These are phyloP conservation scores for Saccharomyces mikatae DNA, from an alignment of 805 yeast species.

Conservation along the genomic window DNA sequence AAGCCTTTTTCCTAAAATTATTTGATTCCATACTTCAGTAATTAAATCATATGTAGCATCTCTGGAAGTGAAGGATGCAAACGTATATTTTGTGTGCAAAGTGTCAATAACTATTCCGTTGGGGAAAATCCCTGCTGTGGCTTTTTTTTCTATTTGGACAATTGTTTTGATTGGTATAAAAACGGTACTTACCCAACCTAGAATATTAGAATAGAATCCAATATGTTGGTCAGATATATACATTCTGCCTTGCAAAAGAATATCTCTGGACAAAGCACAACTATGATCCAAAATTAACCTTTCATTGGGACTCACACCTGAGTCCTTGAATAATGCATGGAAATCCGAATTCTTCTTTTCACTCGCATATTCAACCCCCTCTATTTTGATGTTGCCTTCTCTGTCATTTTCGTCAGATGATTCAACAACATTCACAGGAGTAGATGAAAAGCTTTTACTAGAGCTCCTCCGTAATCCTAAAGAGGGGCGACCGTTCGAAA, in stretches of 20 bases:
- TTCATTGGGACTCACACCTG: conserved; percentile 39
- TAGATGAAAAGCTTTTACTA: background rate
- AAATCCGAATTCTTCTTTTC: conserved; percentile 52
- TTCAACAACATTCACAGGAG: conserved; percentile 1
- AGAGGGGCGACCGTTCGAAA: background rate
- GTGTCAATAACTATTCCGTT: conserved; percentile 61
- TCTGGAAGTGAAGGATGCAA: conserved; percentile 58
- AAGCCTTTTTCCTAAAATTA: conserved; percentile 24
- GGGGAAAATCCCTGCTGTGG: conserved; percentile 61
- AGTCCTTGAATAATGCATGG: conserved; percentile 48
- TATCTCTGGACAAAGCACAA: conserved; percentile 61
- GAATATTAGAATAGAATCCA: conserved; percentile 57
- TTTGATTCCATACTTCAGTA: conserved; percentile 53
- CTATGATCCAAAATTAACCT: conserved; percentile 51
- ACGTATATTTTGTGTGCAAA: conserved; percentile 50
- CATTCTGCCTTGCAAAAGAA: conserved; percentile 58
- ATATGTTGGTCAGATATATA: conserved; percentile 49
- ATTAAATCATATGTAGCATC: conserved; percentile 46
- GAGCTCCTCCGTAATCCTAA: background rate
- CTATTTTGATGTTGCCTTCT: conserved; percentile 10
- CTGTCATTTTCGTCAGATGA: conserved; percentile 14
- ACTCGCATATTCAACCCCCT: conserved; percentile 32
- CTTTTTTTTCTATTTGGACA: conserved; percentile 53
- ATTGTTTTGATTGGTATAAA: conserved; percentile 53
- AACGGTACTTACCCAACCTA: conserved; percentile 58